phyloP scores from a whole-genome alignment of 306 rosid genomes.

The Cucurbita argyrosperma region DNA sequence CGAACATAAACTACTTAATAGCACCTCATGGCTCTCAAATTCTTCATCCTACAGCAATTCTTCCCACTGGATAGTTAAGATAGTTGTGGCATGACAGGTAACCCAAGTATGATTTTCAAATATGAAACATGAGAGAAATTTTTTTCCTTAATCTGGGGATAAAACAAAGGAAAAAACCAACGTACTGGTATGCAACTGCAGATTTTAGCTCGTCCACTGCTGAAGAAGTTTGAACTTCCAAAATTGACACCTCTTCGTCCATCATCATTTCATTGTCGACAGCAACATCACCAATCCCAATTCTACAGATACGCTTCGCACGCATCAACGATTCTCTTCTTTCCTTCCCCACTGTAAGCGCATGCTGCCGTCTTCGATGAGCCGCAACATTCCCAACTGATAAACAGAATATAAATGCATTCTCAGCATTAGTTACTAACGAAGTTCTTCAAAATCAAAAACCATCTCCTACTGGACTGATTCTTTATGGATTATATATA shows the following conservation, averaged over 20 bases:
- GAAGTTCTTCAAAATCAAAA: not conserved
- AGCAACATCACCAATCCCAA: constrained; percentile 25
- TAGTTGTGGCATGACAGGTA: not conserved
- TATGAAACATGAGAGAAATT: not conserved
- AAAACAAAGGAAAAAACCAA: constrained; percentile 5
- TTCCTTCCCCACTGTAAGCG: constrained; percentile 64
- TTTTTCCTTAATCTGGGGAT: not conserved
- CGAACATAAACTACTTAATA: not conserved
- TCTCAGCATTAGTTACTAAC: constrained; percentile 6
- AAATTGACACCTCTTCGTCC: constrained; percentile 60
- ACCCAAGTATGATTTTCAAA: not conserved
- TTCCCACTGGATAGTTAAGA: not conserved
- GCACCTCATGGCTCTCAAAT: not conserved
- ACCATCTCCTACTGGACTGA: not conserved
- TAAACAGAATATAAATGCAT: constrained; percentile 10
- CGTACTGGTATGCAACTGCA: constrained; percentile 57
- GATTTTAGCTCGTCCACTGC: constrained; percentile 70
- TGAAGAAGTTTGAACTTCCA: constrained; percentile 66
- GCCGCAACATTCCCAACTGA: constrained; percentile 72
- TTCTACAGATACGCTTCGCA: constrained; percentile 75
- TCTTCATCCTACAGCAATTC: not conserved
- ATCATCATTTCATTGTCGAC: constrained; percentile 48
- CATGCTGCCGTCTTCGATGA: constrained; percentile 51
- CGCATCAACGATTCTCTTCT: constrained; percentile 69
- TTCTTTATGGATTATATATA: not conserved